These are phyloP conservation scores for Xanthoconium purpureum DNA, from an alignment of 768 basidiomycete genomes.

Conservation along the genomic window DNA sequence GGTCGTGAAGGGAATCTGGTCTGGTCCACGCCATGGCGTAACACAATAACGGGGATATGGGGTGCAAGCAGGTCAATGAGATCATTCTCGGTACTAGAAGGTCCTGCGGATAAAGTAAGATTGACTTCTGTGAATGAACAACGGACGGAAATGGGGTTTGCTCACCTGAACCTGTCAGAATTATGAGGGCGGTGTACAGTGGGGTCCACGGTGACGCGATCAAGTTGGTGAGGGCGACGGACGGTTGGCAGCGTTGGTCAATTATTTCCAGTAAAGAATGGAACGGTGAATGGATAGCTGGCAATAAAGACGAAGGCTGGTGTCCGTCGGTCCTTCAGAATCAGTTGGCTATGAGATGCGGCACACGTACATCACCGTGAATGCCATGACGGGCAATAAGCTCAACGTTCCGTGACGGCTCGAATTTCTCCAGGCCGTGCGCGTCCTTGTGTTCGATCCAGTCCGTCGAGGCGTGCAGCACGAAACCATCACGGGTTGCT, in stretches of 20 bases:
- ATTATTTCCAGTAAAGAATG: slow-evolving; percentile 50
- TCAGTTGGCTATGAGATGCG: background rate
- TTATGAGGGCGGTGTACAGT: slow-evolving; percentile 57
- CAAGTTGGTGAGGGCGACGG: slow-evolving; percentile 46
- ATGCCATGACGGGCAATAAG: slow-evolving; percentile 48
- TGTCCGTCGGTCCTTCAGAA: slow-evolving; percentile 8
- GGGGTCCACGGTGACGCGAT: slow-evolving; percentile 58
- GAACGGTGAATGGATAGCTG: slow-evolving; percentile 56
- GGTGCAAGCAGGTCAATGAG: slow-evolving; percentile 49
- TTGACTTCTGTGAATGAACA: slow-evolving; percentile 3
- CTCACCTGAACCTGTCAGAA: slow-evolving; percentile 50
- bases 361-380: slow-evolving; percentile 43
- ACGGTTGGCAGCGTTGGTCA: slow-evolving; percentile 51
- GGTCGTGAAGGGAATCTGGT: slow-evolving; percentile 28
- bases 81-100: slow-evolving; percentile 36
- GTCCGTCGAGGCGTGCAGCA: slow-evolving; percentile 61
- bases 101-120: slow-evolving; percentile 17
- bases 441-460: slow-evolving; percentile 67
- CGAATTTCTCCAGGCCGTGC: slow-evolving; percentile 64
- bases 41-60: slow-evolving; percentile 56
- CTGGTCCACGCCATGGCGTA: slow-evolving; percentile 41
- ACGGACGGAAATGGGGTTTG: background rate
- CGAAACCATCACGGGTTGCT: slow-evolving; percentile 39
- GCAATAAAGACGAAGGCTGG: slow-evolving; percentile 36
- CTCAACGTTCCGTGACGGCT: slow-evolving; percentile 64